A percentile compares a stretch with the other conserved stretches of the same genome.
phyloP scores from a whole-genome alignment of 768 basidiomycete species.

The Scleroderma bovista region DNA sequence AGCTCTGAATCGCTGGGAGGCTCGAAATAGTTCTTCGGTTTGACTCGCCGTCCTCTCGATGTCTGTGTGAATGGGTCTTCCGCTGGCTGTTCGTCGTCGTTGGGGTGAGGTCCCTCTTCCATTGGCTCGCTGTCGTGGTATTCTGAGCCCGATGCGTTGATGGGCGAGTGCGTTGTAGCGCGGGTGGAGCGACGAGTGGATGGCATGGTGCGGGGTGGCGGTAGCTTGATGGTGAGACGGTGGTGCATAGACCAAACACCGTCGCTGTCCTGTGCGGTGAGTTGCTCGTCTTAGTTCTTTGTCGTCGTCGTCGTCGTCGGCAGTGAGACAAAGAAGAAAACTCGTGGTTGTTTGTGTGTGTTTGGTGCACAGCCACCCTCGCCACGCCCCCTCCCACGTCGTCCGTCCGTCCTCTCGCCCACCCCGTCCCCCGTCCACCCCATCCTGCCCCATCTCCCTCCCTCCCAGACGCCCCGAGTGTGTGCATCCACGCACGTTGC shows the following conservation, averaged over 20 bases:
- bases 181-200: slow-evolving; percentile 23
- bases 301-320: too few species aligned
- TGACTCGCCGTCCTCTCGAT: slow-evolving; percentile 37
- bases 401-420: not conserved
- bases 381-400: not conserved
- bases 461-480: not conserved
- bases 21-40: slow-evolving; percentile 40
- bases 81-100: not conserved
- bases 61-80: slow-evolving; percentile 20
- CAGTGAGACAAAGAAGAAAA: too few species aligned
- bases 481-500: not conserved
- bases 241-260: not conserved
- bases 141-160: slow-evolving; percentile 26
- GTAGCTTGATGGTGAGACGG: slow-evolving; percentile 18
- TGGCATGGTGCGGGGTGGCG: slow-evolving; percentile 4
- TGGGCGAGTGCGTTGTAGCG: slow-evolving; percentile 14
- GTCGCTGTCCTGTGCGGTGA: too few species aligned
- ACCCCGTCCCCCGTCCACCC: not conserved
- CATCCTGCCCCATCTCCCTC: too few species aligned
- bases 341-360: not conserved
- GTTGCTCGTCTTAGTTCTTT: too few species aligned
- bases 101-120: slow-evolving; percentile 17
- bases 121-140: slow-evolving; percentile 29
- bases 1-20: slow-evolving; percentile 35
- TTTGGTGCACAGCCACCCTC: not conserved